These are phyloP conservation scores for Davidsoniella eucalypti DNA, from an alignment of 2,329 filamentous ascomycete species.

Conservation along the genomic window DNA sequence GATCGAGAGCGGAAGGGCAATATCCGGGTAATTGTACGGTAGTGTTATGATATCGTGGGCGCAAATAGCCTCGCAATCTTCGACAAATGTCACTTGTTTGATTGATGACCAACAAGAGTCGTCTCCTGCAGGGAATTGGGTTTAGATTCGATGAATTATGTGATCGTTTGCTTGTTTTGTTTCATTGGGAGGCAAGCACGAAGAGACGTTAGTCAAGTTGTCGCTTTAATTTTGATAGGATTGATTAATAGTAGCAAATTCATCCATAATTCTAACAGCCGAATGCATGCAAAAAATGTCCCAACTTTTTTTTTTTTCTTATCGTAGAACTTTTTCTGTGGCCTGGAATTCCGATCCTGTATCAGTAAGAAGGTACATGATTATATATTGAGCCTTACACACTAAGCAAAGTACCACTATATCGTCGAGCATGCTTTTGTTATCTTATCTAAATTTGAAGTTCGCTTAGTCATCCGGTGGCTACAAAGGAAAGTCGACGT, in stretches of 20 bases:
- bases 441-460: constrained; percentile 9
- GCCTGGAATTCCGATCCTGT: background rate
- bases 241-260: constrained; percentile 6
- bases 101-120: background rate
- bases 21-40: background rate
- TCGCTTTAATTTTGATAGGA: background rate
- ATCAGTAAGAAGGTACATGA: constrained; percentile 3
- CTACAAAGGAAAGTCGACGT: constrained; percentile 4
- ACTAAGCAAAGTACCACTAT: constrained; percentile 4
- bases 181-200: too few relatives aligned
- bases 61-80: constrained; percentile 10
- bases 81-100: constrained; percentile 5
- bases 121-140: constrained; percentile 11
- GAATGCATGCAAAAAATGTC: background rate
- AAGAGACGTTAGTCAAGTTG: too few relatives aligned
- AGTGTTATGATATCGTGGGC: background rate
- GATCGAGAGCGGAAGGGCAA: too few relatives aligned
- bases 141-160: background rate
- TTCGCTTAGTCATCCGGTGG: background rate
- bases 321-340: constrained; percentile 12
- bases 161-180: background rate
- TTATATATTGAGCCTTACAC: background rate
- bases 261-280: constrained; percentile 4
- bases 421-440: constrained; percentile 1
- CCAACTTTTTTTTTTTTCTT: constrained; percentile 12